Base-by-base conservation (phyloP, 768 basidiomycete species). In the Mycena crocata region DNA sequence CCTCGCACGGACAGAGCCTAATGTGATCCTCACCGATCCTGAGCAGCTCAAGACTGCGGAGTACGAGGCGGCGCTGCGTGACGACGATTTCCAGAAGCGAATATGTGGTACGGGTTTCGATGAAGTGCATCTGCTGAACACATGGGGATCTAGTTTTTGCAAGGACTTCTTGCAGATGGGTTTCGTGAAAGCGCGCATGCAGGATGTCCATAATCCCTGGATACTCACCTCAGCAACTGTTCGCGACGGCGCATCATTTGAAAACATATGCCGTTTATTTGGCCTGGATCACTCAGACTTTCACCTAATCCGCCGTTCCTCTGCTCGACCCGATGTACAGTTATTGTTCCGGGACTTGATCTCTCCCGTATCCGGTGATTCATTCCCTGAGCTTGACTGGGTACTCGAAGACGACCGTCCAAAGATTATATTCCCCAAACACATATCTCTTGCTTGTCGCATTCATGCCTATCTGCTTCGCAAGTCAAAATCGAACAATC, bases 81-180 rank as follows among this genome's bases (percentile, higher is more conserved):
- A 60, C 24, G 39, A 56, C 15, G 31, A 31, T 12, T 67, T 66
- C 42, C 37, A n/a, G n/a, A 14, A 61, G 23, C 34, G 62, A 30
- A 31, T 64, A 19, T 64, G 55, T 17, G 46, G 55, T 14, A 55
- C 66, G 23, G 64, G 54, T 2, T 49, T 71, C 30, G 63, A 71
- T 32, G 70, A 71, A 28, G 50, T 57, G 9, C 69, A 71, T 31
- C 56, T 67, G 5, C 32, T 71, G 8, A 55, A 46, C 26, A 35
- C 62, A 12, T 68, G 70, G 70, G 70, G 70, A 17, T 21, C 30
- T 24, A 17, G 28, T 26, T 66, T 69, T 50, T 60, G 64, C 2
- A 39, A 55, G n/a, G 66, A 58, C 32, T 71, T 66, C 55, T n/a
- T 42, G 50, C 63, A 71, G 49, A 68, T 71, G 30, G 67, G 70